These are phyloP conservation scores for Theileria orientalis DNA, from an alignment of 169 alveolate genomes.

Conservation along the genomic window DNA sequence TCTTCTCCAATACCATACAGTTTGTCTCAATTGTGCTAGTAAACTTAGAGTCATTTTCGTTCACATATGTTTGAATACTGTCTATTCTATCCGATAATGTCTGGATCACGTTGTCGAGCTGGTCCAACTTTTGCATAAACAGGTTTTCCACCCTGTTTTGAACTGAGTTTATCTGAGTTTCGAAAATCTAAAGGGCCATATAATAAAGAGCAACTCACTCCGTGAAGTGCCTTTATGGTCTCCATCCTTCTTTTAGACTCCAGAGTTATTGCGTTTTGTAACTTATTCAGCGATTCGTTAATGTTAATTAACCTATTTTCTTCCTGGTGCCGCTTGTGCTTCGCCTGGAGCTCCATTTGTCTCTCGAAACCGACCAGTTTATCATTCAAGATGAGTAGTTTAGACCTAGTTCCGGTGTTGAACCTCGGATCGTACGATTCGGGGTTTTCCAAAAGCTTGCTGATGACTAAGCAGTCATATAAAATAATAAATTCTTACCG, in stretches of 20 bases:
- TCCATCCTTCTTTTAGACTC: constrained; percentile 71
- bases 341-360: constrained; percentile 65
- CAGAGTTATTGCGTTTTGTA: constrained; percentile 53
- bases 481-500: constrained; percentile 1
- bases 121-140: constrained; percentile 56
- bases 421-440: constrained; percentile 55
- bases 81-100: constrained; percentile 59
- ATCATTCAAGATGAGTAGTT: constrained; percentile 52
- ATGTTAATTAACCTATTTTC: constrained; percentile 44
- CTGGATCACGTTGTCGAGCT: constrained; percentile 49
- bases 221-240: constrained; percentile 65
- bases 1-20: constrained; percentile 56
- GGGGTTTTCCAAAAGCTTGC: constrained; percentile 1
- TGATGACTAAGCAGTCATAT: constrained; percentile 1
- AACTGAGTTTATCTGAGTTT: constrained; percentile 54
- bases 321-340: constrained; percentile 53
- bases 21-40: constrained; percentile 44
- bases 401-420: constrained; percentile 51
- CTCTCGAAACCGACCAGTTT: constrained; percentile 62
- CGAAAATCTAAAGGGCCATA: constrained; percentile 42
- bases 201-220: constrained; percentile 31
- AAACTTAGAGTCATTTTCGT: constrained; percentile 50
- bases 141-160: constrained; percentile 55
- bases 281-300: constrained; percentile 34
- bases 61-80: constrained; percentile 25